These are phyloP conservation scores for Diplocarpon rosae DNA, from an alignment of 2,329 filamentous ascomycete genomes.

Conservation along the genomic window DNA sequence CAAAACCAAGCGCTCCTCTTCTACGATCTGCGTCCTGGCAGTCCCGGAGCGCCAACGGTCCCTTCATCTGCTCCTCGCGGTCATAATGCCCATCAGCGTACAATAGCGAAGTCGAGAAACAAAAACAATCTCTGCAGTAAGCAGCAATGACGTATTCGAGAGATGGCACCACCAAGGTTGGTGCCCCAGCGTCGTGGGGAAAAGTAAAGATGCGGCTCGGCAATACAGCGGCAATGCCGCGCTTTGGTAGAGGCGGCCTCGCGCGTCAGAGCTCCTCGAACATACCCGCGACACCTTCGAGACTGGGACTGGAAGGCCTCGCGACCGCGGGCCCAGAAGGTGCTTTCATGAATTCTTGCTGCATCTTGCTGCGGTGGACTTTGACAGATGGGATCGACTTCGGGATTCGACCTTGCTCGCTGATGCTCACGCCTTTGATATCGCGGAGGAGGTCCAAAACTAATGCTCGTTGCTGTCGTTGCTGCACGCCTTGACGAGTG, in stretches of 20 bases:
- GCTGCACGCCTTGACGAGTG: conserved; percentile 44
- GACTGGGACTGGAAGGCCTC: conserved; percentile 16
- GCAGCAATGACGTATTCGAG: too few species aligned
- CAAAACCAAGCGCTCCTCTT: too few species aligned
- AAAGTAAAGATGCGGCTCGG: not conserved
- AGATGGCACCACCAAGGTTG: too few species aligned
- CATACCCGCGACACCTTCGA: conserved; percentile 26
- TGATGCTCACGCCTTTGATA: conserved; percentile 81
- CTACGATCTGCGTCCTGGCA: too few species aligned
- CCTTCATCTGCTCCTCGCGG: too few species aligned
- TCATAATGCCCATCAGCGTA: too few species aligned
- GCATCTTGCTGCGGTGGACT: conserved; percentile 45
- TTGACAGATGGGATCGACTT: conserved; percentile 39
- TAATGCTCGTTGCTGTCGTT: conserved; percentile 68
- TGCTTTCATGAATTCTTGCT: conserved; percentile 54
- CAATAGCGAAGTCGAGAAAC: too few species aligned
- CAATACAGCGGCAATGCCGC: not conserved
- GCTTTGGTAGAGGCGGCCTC: not conserved
- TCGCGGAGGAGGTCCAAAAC: conserved; percentile 79
- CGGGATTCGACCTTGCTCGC: conserved; percentile 79
- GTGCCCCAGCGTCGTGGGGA: not conserved
- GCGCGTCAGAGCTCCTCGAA: conserved; percentile 16
- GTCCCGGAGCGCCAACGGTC: too few species aligned
- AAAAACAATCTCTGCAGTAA: too few species aligned
- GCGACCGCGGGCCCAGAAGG: conserved; percentile 12